Percentiles rank a stretch among this genome's conserved stretches.
Evolutionary conservation across 148 eudicot species (phyloP).

Genomic region (Arctostaphylos glauca): DNA sequence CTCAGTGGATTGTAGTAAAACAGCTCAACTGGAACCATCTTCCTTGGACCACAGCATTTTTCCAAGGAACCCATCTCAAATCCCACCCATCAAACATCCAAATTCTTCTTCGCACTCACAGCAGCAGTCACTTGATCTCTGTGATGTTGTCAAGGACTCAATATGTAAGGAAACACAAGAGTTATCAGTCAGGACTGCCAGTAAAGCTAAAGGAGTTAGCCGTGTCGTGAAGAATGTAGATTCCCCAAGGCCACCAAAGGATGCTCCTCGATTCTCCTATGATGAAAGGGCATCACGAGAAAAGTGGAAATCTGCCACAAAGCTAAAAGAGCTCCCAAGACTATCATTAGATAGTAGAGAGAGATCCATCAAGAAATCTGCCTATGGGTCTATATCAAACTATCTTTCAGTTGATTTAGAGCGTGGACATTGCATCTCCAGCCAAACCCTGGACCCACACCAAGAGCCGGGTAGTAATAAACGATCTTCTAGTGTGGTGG

Average conservation of each 20-base stretch:
- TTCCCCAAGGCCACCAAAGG: constrained; percentile 66
- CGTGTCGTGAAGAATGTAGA: constrained; percentile 47
- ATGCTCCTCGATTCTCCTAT: constrained; percentile 57
- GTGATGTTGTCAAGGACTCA: constrained; percentile 73
- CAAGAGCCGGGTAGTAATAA: constrained; percentile 54
- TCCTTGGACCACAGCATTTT: constrained; percentile 23
- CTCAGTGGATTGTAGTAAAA: constrained; percentile 37
- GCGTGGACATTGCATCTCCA: constrained; percentile 15
- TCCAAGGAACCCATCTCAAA: constrained; percentile 24
- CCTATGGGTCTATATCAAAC: constrained; percentile 28
- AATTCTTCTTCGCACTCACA: constrained; percentile 23
- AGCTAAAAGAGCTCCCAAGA: constrained; percentile 67
- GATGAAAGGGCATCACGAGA: constrained; percentile 58
- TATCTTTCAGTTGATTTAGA: constrained; percentile 24
- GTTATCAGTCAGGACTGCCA: constrained; percentile 41
- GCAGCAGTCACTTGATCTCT: constrained; percentile 41
- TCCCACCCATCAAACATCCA: constrained; percentile 22
- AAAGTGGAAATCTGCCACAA: constrained; percentile 29
- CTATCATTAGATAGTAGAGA: constrained; percentile 77
- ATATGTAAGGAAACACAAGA: constrained; percentile 55
- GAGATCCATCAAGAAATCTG: constrained; percentile 29
- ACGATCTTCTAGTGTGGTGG: constrained; percentile 57
- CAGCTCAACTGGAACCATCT: constrained; percentile 31
- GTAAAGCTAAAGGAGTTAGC: constrained; percentile 36
- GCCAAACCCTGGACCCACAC: constrained; percentile 15